Evolutionary conservation across 2,329 filamentous ascomycete species (phyloP), one percentile per base, ranked within the genome.

Genomic region (Drechslerella coelobrocha): DNA sequence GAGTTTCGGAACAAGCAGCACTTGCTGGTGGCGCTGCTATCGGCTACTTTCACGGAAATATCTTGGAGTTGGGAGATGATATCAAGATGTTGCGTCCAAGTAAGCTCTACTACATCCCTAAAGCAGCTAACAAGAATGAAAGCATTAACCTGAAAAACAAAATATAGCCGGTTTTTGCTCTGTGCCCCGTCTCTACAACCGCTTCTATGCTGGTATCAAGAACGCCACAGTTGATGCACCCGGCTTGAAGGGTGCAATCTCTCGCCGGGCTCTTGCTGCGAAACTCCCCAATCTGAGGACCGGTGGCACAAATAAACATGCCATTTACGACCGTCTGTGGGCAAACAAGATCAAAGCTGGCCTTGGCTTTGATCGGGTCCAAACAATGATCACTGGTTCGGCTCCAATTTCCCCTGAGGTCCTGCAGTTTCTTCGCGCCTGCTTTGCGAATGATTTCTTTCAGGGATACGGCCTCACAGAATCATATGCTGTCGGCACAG

Each of bases 391-490:
- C 61, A 92, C 89, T 65, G 94, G 94, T 52, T 94, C 91, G 65
- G 93, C 94, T 10, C 93, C 93, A 69, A 85, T 99, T 43, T 93
- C 97, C 75, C 91, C 92, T 0, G 86, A 87, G 24, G 86, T 97
- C 31, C 92, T 97, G 73, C 85, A 90, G 76, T 97, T 97, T 81
- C 85, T 97, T 52, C 89, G 92, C 47, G 86, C 92, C 39, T 89
- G 90, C 27, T 90, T 96, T 73, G 89, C 85, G 68, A 90, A 88
- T 79, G 83, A 87, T 76, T 89, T 97, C 76, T 79, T 85, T 29
- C 93, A 97, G 80, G 94, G 93, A 27, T 99, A 93, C 78, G 94
- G 94, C 52, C 83, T 99, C 78, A 99, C 94, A 0, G 94, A 99
- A 81, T 90, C 92, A 0, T 97, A 96, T 77, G 92, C 92, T 45